Base-by-base conservation (phyloP, 2,329 filamentous ascomycete species). In the Aspergillus sp. region DNA sequence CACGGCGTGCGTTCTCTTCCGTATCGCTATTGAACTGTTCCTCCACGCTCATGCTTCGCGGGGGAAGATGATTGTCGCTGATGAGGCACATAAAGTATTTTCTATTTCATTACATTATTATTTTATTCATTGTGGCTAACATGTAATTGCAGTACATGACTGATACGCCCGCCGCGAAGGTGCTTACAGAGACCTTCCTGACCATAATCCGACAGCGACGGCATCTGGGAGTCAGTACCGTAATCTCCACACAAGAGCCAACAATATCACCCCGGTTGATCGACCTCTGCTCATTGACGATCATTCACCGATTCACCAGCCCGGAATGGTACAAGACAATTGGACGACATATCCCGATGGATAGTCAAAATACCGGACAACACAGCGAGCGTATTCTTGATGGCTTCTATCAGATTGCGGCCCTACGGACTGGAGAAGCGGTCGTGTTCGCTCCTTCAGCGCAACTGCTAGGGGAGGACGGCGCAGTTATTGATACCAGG, bases 241-340 rank as follows among this genome's bases (percentile, higher is more conserved):
- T 92, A 42, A 85, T 92, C 39, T 86, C 88, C 0, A 92, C 89
- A 0, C 88, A 93, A 66, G 89, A 92, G 64, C 89, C 89, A 0
- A 90, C 87, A 0, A 80, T 92, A 9, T 86, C 85, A 0, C 83
- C 85, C 0, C 79, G 81, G 13, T 78, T 93, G 0, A 78, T 92
- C 0, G 88, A 90, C 53, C 76, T 92, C 0, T 90, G 85, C 68
- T 85, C 83, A 0, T 75, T 89, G 13, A 88, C 84, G 0, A 78
- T 91, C 13, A 84, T 91, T 0, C 88, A 92, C 66, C 81, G 86
- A 0, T 91, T 91, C 72, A 84, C 79, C 0, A 85, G 81, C 0
- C 87, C 87, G 0, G 79, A 80, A 2, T 90, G 86, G 87, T 53
- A 53, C 32, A 47, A 22, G 22, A 22, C 22, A 22, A 22, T 22